Evolutionary conservation across 257 asterid species (phyloP).

Genomic region (Solanum clarkiae): DNA sequence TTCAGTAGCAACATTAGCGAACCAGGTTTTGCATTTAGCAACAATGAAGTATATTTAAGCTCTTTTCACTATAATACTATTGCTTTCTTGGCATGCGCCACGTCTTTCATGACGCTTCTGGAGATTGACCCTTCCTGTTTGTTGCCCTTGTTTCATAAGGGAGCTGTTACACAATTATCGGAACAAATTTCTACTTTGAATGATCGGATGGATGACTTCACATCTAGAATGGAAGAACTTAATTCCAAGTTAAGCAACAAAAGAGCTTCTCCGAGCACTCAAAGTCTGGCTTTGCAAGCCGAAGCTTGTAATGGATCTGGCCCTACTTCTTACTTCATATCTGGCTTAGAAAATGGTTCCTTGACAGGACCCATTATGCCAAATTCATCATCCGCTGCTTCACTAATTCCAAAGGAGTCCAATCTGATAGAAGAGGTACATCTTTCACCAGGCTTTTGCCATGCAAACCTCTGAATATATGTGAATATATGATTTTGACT

Average conservation of each 20-base stretch:
- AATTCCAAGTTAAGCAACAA: conserved; percentile 52
- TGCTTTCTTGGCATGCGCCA: background rate
- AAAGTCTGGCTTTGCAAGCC: conserved; percentile 31
- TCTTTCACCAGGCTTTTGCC: background rate
- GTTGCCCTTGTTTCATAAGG: conserved; percentile 20
- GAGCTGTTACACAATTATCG: conserved; percentile 56
- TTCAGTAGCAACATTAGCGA: conserved; percentile 24
- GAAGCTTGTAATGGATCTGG: conserved; percentile 75
- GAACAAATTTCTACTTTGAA: conserved; percentile 81
- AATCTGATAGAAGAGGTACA: conserved; percentile 76
- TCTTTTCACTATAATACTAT: background rate
- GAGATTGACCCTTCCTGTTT: background rate
- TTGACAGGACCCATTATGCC: conserved; percentile 58
- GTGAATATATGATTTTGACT: background rate
- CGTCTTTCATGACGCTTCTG: background rate
- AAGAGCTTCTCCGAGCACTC: conserved; percentile 39
- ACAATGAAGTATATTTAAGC: background rate
- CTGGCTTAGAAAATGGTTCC: conserved; percentile 77
- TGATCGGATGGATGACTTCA: conserved; percentile 87
- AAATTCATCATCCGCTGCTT: conserved; percentile 62
- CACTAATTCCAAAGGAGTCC: conserved; percentile 64
- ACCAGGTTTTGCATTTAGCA: conserved; percentile 29
- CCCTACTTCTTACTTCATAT: conserved; percentile 74
- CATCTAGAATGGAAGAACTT: conserved; percentile 63
- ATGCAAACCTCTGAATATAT: background rate